A percentile compares a stretch with the other conserved stretches of the same genome.
These are phyloP conservation scores for Orbilia javanica DNA, from an alignment of 2,329 filamentous ascomycete genomes.

Conservation along the genomic window DNA sequence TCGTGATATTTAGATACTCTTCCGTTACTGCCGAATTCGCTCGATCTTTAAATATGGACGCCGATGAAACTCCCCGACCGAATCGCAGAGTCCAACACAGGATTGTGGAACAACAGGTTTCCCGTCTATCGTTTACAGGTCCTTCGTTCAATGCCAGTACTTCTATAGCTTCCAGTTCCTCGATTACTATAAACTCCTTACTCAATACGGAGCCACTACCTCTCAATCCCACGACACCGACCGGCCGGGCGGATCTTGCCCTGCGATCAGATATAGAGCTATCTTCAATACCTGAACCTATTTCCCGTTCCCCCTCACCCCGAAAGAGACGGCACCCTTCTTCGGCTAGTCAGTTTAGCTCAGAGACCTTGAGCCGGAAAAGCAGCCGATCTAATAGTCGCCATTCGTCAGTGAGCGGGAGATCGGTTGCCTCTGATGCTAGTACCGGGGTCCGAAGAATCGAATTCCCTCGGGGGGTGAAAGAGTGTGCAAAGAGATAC, in stretches of 20 bases:
- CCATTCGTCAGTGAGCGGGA: neutral
- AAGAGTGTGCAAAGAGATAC: slow-evolving; percentile 1
- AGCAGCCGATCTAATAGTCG: neutral
- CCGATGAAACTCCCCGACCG: neutral
- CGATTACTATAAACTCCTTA: neutral
- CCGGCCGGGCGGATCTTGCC: neutral
- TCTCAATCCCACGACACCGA: neutral
- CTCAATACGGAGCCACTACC: neutral
- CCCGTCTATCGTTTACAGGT: neutral
- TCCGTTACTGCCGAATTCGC: no score
- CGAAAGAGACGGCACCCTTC: neutral
- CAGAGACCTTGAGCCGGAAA: neutral
- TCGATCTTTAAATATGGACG: no score
- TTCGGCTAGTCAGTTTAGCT: neutral
- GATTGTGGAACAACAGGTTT: neutral
- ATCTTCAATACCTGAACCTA: neutral
- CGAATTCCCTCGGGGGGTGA: neutral
- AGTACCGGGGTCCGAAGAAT: neutral
- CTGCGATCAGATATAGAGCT: neutral
- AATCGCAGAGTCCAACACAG: neutral
- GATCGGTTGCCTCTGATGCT: neutral
- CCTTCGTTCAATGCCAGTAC: neutral
- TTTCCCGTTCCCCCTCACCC: neutral
- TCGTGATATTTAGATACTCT: no score
- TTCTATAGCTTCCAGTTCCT: neutral